phyloP scores from a whole-genome alignment of 768 basidiomycete genomes.

The Phanerochaete carnosa region DNA sequence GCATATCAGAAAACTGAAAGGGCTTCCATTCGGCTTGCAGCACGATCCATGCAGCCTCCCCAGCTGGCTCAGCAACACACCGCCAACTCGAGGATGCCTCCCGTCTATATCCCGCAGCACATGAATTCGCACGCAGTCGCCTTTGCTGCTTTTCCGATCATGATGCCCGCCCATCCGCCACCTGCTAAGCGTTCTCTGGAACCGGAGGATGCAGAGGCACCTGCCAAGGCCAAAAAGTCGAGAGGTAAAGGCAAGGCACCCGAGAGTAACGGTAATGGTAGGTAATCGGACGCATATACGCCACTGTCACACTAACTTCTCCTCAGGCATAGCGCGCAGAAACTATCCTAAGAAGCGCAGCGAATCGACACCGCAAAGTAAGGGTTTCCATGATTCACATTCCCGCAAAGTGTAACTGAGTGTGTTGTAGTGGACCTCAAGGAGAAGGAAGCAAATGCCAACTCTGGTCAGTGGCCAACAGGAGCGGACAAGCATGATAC shows the following conservation, averaged over 20 bases:
- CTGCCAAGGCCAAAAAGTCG: constrained; percentile 46
- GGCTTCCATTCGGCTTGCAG: constrained; percentile 56
- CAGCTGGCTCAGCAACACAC: constrained; percentile 29
- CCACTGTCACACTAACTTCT: neutral
- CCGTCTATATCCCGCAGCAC: constrained; percentile 10
- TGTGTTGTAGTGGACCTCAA: constrained; percentile 2
- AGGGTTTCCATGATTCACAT: constrained; percentile 51
- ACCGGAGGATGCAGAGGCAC: constrained; percentile 35
- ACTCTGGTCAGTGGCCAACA: constrained; percentile 12
- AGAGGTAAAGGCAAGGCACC: constrained; percentile 35
- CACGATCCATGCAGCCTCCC: constrained; percentile 41
- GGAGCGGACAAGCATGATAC: constrained; percentile 34
- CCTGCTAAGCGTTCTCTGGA: constrained; percentile 33
- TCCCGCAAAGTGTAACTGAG: neutral
- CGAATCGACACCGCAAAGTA: constrained; percentile 60
- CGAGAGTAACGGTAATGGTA: constrained; percentile 30
- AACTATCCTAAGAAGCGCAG: constrained; percentile 71
- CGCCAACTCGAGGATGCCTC: constrained; percentile 21
- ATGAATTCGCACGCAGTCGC: neutral
- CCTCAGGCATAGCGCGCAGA: constrained; percentile 54
- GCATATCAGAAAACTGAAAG: constrained; percentile 54
- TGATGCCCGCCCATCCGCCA: constrained; percentile 14
- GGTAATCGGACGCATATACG: constrained; percentile 1
- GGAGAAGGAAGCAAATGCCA: constrained; percentile 4
- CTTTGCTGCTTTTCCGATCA: constrained; percentile 1